Conservation (phyloP, 306 rosid genomes). For the Cercis canadensis region DNA sequence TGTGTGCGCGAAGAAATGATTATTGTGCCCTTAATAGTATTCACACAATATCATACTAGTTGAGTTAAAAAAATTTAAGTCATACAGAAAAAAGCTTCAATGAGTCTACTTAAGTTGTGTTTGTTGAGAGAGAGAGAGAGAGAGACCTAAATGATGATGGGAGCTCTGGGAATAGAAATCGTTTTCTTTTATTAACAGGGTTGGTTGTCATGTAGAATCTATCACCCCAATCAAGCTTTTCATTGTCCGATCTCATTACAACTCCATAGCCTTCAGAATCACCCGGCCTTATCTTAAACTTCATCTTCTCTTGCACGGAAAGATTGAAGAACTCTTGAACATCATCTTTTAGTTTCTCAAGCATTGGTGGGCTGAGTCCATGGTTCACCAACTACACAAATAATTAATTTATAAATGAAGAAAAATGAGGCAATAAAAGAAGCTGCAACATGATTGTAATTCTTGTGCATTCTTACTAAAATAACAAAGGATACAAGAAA, state of each 20-base stretch:
- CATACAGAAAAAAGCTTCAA: too few relatives aligned
- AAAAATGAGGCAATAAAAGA: too few relatives aligned
- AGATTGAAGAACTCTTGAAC: constrained; percentile 63
- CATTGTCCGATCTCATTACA: constrained; percentile 32
- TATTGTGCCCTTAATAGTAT: too few relatives aligned
- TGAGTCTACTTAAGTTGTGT: too few relatives aligned
- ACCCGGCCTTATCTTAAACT: constrained; percentile 48
- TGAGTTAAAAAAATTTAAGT: too few relatives aligned
- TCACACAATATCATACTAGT: too few relatives aligned
- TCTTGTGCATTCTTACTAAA: too few relatives aligned
- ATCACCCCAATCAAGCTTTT: constrained; percentile 73
- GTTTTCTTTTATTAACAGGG: constrained; percentile 52
- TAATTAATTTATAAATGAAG: too few relatives aligned
- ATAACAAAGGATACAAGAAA: too few relatives aligned
- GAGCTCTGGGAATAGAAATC: constrained; percentile 58
- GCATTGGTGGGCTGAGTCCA: constrained; percentile 49
- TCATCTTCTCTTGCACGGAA: constrained; percentile 59
- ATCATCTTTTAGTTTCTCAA: constrained; percentile 49
- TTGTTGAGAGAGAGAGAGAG: neutral
- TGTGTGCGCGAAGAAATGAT: too few relatives aligned
- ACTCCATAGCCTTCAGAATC: constrained; percentile 77
- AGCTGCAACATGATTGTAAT: too few relatives aligned
- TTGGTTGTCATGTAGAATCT: constrained; percentile 56
- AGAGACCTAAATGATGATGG: constrained; percentile 57
- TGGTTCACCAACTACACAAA: constrained; percentile 65